Evolutionary conservation across 345 rosid species (phyloP), one percentile per base, ranked within the genome.

Genomic region (Hirschfeldia incana): DNA sequence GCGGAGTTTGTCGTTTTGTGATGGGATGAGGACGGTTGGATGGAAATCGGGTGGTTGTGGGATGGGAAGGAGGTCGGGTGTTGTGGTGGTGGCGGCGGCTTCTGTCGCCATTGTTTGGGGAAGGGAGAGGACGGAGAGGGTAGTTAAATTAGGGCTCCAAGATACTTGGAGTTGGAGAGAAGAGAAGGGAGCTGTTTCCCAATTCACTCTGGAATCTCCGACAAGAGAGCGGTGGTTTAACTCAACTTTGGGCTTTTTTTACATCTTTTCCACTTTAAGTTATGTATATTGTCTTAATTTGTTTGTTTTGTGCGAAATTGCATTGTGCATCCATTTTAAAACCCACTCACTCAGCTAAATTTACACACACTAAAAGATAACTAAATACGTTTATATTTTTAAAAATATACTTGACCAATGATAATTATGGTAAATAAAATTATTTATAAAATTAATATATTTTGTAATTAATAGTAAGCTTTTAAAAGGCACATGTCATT

Each of bases 21-120:
- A 32, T 4, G 84, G 69, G 36, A 82, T 79, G 2, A 77, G 21
- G 7, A 85, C 42, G 46, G 87, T 91, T 1, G 91, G 88, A 29
- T 79, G 87, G 73, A 83, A 90, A 39, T 91, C 98, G 11, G 90
- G 86, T 13, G 88, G 84, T 32, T 83, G 90, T 2, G 89, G 85
- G 26, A 89, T 78, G 6, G 93, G 85, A 4, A 82, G 84, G 81
- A 91, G 89, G 36, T 91, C 97, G 17, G 94, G 85, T 78, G 93
- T 21, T 62, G 88, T 82, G 57, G 57, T 26, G 29, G 93, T 21
- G 59, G 88, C 81, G 57, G 57, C 59, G 29, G 62, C 94, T 66
- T 88, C 94, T 6, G 98, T 76, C 9, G 91, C 85, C 94, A 88
- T 57, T 90, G 70, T 72, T 57, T 0, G 11, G 65, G n/a, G 67